Evolutionary conservation across 2,329 filamentous ascomycete genomes (phyloP), one percentile per base, ranked within the genome.

Genomic region (Aspergillus sp.): DNA sequence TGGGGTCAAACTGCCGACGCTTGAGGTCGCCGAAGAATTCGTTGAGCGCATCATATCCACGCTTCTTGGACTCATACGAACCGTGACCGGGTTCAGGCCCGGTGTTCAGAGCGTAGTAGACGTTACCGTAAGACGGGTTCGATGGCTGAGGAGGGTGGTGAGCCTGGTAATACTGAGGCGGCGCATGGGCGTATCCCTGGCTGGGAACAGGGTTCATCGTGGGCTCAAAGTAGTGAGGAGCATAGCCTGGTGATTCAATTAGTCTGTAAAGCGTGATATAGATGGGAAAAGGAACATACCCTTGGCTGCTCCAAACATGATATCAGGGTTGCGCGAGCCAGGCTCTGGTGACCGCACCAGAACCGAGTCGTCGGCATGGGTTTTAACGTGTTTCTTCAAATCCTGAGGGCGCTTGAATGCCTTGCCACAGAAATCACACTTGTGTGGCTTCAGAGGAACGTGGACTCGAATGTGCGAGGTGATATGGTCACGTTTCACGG

Each of bases 361-460:
- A 41, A 96, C 91, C 43, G 92, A 96, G 77, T 97, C 93, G 71
- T 98, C 93, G 68, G 93, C 93, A 73, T 98, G 93, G 4, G 93
- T 98, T 87, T 98, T 99, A 77, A 98, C 92, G 75, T 99, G 95
- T 82, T 99, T 99, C 86, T 99, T 98, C 69, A 99, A 77, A 80
- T 99, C 95, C 80, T 99, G 95, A 2, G 95, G 95, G 35, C 95
- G 90, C 86, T 99, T 99, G 84, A 99, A 99, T 1, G 93, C 93
- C 82, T 99, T 99, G 73, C 91, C 91, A 73, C 95, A 99, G 79
- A 97, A 96, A 73, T 97, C 93, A 77, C 95, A 99, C 79, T 97
- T 98, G 82, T 99, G 95, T 66, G 95, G 95, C 84, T 99, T 99
- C 61, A 99, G 82, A 1, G 95, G 95, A n/a, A 99, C 93, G 75